Base-by-base conservation (phyloP, 2,329 filamentous ascomycete species). In the Fusarium lateritium region DNA sequence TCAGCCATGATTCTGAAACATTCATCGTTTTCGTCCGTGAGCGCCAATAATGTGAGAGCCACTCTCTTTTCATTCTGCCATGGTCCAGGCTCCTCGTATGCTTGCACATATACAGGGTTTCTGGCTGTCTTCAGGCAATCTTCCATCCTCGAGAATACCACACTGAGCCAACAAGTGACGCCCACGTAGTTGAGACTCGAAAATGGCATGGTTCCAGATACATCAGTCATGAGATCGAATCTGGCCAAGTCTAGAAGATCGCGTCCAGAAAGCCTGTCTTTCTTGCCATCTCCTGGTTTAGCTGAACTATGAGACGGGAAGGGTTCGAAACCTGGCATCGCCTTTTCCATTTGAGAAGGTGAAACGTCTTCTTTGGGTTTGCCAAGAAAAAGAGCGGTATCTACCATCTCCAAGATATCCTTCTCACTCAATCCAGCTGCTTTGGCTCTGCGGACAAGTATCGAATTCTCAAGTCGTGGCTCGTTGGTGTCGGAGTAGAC, bases 151-250 rank as follows among this genome's bases (percentile, higher is more conserved):
- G 15, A 17, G 26, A 79, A 81, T 0, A 71, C 28, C 5, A 69
- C 34, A 44, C 79, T 47, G 13, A 79, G 69, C 7, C 34, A 21
- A 0, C 40, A 40, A 5, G 73, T 76, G 2, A 77, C 66, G 49
- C 57, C 75, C 11, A 79, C 17, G 42, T 79, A 81, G 64, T 82
- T 82, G 7, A 81, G 19, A 21, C 73, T 73, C 0, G 76, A 79
- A 2, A 78, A n/a, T 5, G 77, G 78, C 2, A 39, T 21, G 8
- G 8, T 28, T 4, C 68, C 66, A 0, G 40, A 47, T 3, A 71
- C 43, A 6, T 71, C 68, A 6, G 17, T 53, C 11, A 28, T n/a
- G 8, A 67, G 38, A 42, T 71, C 66, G 6, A 7, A 75, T 76
- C 56, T 76, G 66, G 21, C 39, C 14, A n/a, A 79, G 51, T 33